Evolutionary conservation across 1,284 basidiomycete genomes (phyloP), one percentile per base, ranked within the genome.

Genomic region (Pascua guehoae): DNA sequence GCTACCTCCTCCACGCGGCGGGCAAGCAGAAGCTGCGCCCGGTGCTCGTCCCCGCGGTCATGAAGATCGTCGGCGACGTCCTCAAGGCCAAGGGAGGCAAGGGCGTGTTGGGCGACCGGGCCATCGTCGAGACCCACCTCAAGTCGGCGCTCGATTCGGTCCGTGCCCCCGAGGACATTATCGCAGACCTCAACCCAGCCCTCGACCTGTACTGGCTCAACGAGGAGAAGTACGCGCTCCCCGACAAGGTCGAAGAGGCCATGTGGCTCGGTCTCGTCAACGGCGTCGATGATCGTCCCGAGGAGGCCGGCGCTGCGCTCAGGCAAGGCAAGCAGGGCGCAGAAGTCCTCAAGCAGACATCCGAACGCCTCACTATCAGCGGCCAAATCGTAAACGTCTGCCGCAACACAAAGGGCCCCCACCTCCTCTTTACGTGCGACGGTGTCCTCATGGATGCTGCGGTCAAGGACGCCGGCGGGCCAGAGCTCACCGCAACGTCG

Each of bases 201-300:
- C 54, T 62, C 37, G 52, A 54, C 54, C 49, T 62, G 42, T 49
- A 44, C 24, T 62, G 57, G 57, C 45, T 59, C 44, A 49, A 56
- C 36, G 57, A 62, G 56, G 54, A 56, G 46, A 53, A 52, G 40
- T 62, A 62, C 37, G 57, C 51, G 10, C 57, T 62, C 39, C 52
- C 55, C 18, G 49, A 54, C 47, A 38, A 54, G 11, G 61, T 59
- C 49, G 61, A 62, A 54, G 52, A 51, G 48, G 48, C 47, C 18
- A 46, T 62, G 41, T 62, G 61, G 61, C 57, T 56, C 41, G 61
- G 57, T 8, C 46, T 62, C 37, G 61, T 62, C 32, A 52, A 62
- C 32, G 61, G 57, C 39, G 48, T 62, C 46, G 61, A 62, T 49
- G 49, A 59, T 42, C 47, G 43, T 18, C 54, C 54, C 15, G 45